These are phyloP conservation scores for Vitellaria paradoxa DNA, from an alignment of 179 eudicot genomes.

Conservation along the genomic window DNA sequence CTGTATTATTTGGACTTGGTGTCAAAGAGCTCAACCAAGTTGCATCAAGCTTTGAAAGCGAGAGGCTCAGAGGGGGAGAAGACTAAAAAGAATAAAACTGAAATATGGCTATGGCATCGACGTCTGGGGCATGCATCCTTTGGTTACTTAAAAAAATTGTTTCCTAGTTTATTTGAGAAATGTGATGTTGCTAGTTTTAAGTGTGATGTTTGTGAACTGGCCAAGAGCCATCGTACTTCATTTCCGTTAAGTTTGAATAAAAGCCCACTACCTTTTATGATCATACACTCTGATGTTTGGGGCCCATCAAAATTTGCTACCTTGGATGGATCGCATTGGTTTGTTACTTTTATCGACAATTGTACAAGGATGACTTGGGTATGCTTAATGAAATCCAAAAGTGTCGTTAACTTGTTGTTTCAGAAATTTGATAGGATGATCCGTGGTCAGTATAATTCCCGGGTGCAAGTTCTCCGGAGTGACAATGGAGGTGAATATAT, in stretches of 20 bases:
- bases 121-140: neutral
- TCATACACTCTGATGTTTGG: neutral
- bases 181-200: neutral
- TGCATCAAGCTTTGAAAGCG: neutral
- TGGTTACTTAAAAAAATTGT: neutral
- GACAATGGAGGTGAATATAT: conserved; percentile 23
- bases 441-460: conserved; percentile 3
- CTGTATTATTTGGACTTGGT: conserved; percentile 22
- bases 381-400: neutral
- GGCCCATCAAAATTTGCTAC: neutral
- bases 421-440: conserved; percentile 4
- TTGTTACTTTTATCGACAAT: neutral
- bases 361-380: neutral
- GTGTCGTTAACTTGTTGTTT: neutral
- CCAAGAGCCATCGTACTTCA: neutral
- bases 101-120: neutral
- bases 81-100: neutral
- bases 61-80: neutral
- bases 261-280: neutral
- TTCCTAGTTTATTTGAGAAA: neutral
- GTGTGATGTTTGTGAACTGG: conserved; percentile 15
- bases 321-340: neutral
- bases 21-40: neutral
- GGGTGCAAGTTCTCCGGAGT: conserved; percentile 3
- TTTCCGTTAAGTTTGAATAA: neutral